A percentile compares a stretch with the other conserved stretches of the same genome.
phyloP scores from a whole-genome alignment of 371 early-diverging fungal species.

The Parasitella parasitica region DNA sequence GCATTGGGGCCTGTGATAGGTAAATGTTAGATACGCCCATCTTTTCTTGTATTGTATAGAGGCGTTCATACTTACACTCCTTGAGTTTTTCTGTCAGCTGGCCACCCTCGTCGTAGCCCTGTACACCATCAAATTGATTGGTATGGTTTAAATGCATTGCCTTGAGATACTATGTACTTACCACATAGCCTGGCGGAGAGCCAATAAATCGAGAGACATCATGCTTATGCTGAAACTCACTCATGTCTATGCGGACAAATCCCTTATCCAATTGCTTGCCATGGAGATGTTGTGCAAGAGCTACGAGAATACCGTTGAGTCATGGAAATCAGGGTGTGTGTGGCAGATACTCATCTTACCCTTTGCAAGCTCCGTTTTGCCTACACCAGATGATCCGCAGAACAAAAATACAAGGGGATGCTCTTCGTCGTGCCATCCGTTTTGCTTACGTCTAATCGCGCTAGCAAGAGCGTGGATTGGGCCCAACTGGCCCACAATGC shows the following conservation, averaged over 20 bases:
- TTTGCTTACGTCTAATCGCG: conserved; percentile 64
- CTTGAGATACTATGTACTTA: conserved; percentile 15
- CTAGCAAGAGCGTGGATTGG: conserved; percentile 63
- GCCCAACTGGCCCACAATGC: conserved; percentile 67
- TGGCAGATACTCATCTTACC: too few relatives aligned
- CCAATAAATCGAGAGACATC: conserved; percentile 70
- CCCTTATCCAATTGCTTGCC: conserved; percentile 52
- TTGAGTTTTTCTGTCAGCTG: conserved; percentile 69
- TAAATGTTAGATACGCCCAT: background rate
- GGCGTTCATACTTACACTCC: conserved; percentile 38
- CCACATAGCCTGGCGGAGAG: conserved; percentile 70
- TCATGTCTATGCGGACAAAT: conserved; percentile 71
- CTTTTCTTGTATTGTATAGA: background rate
- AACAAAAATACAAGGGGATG: conserved; percentile 75
- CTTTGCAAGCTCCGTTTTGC: conserved; percentile 76
- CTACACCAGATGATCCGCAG: conserved; percentile 73
- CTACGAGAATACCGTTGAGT: conserved; percentile 8
- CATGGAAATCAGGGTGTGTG: too few relatives aligned
- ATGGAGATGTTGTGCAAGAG: conserved; percentile 51
- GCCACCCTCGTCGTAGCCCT: conserved; percentile 71
- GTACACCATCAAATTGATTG: background rate
- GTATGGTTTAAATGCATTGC: background rate
- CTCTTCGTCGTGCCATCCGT: conserved; percentile 66
- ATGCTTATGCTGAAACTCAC: conserved; percentile 67
- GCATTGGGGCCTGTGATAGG: conserved; percentile 53